Base-by-base conservation (phyloP, 805 yeast species). In the Yarrowia sp. region DNA sequence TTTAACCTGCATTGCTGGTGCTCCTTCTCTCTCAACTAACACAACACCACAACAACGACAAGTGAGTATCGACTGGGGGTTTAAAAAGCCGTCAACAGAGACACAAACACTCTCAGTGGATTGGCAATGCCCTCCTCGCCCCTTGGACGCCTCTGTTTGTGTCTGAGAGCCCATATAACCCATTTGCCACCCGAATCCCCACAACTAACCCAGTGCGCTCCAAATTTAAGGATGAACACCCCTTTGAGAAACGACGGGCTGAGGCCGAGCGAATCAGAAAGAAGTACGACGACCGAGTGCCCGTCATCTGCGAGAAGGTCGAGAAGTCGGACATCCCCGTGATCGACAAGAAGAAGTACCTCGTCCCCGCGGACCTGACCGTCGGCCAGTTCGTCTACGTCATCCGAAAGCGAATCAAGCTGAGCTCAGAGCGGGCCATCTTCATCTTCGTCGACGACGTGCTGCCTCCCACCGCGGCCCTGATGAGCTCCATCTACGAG, bases 301-400 rank as follows among this genome's bases (percentile, higher is more conserved):
- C 99, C 3, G 97, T 88, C 25, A 93, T 94, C 71, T 94, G 99
- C 74, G 99, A 94, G 77, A 87, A 92, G 77, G 97, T 92, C 38
- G 98, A 92, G 76, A 93, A 93, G 77, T 87, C 96, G 33, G 97
- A 94, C 72, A 88, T 94, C 66, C 96, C 96, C 49, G 94, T 91
- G 68, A 92, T 94, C 71, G 99, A 94, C 76, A 94, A 94, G 81
- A 88, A 97, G 75, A 94, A 94, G 78, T 94, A 94, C 73, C 81
- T 94, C 67, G 99, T 94, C 10, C 99, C 99, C 7, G 86, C 92
- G 25, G 99, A 94, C 73, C 82, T 94, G 69, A 90, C 97, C 0
- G 97, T 94, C 64, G 99, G 99, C 42, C 99, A 94, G 76, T 93
- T 94, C 77, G 99, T 94, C 46, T 94, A 94, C 72, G 99, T 94